Conservation (phyloP, 2,329 filamentous ascomycete species). For the Venturia nashicola region DNA sequence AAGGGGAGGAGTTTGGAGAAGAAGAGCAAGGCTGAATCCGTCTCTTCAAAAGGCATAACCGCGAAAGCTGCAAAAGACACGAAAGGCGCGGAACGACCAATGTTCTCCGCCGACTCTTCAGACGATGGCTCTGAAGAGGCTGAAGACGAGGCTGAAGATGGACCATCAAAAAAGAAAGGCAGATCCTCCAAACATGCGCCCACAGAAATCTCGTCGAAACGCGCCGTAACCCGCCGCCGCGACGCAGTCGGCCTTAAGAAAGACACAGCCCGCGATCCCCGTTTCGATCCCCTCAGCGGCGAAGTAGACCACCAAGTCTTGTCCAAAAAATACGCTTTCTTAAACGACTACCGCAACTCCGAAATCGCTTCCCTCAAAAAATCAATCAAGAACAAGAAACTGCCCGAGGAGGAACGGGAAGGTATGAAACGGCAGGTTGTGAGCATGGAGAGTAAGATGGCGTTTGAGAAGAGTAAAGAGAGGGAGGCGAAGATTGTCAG, state of each 20-base stretch:
- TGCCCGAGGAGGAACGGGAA: constrained; percentile 53
- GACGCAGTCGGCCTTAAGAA: constrained; percentile 56
- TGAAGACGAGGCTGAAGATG: constrained; percentile 12
- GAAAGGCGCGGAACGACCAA: neutral
- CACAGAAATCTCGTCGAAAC: constrained; percentile 67
- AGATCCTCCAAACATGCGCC: constrained; percentile 81
- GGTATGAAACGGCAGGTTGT: constrained; percentile 59
- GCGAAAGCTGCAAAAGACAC: constrained; percentile 11
- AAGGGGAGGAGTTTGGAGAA: constrained; percentile 20
- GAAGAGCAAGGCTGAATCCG: constrained; percentile 13
- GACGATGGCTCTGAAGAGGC: constrained; percentile 14
- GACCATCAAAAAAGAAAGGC: constrained; percentile 18
- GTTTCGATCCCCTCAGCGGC: constrained; percentile 62
- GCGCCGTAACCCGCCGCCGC: constrained; percentile 69
- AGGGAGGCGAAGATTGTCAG: constrained; percentile 51
- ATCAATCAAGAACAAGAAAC: constrained; percentile 44
- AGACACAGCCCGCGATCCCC: constrained; percentile 59
- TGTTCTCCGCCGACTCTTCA: neutral
- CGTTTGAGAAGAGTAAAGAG: constrained; percentile 57
- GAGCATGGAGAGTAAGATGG: constrained; percentile 67
- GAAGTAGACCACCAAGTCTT: constrained; percentile 45
- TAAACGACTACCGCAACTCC: constrained; percentile 72
- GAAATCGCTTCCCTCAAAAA: constrained; percentile 67
- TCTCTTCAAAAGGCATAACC: constrained; percentile 11
- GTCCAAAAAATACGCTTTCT: constrained; percentile 70